Evolutionary conservation across 1,284 basidiomycete genomes (phyloP), one percentile per base, ranked within the genome.

Genomic region (Ustilago vetiveriae): DNA sequence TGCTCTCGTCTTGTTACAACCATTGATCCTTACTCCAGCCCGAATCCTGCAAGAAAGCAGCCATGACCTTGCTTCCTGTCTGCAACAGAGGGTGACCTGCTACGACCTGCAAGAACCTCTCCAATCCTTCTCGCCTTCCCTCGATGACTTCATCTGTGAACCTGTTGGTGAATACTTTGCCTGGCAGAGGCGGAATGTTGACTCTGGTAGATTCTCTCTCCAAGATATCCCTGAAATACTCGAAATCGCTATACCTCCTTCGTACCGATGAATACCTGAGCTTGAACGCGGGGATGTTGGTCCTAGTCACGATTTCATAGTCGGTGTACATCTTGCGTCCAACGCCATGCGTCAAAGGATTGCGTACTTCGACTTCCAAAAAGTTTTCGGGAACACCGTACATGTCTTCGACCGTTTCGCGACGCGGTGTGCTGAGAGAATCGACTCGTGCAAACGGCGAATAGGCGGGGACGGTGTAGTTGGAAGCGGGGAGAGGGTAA

Each of bases 121-220:
- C 95, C 30, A 98, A 85, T 0, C 96, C 95, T 80, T 98, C 94
- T 60, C 94, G 86, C 60, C 95, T 85, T 53, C 86, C 85, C 83
- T 98, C 95, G 62, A 98, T 98, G 39, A 98, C 92, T 82, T 98
- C 95, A 79, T 98, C 95, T 14, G 93, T 94, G 85, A 98, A 98
- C 27, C 95, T 87, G 30, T 83, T 83, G 8, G 82, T 83, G 43
- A 84, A 84, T 3, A 84, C 84, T 84, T 98, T 98, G 56, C 95
- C 95, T 2, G 95, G 96, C 37, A 98, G 88, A 21, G 92, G 88
- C 0, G 95, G 95, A 78, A 98, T 98, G 83, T 97, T 98, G 71
- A 98, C 96, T 23, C 96, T 87, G 6, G 94, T 97, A 10, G 90
- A 91, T 84, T 99, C 95, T 72, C 94, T 89, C 84, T 99, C 96